Percentiles rank a stretch among this genome's conserved stretches.
These are phyloP conservation scores for Nannochloris sp. DNA, from an alignment of 139 green algal genomes.

Conservation along the genomic window DNA sequence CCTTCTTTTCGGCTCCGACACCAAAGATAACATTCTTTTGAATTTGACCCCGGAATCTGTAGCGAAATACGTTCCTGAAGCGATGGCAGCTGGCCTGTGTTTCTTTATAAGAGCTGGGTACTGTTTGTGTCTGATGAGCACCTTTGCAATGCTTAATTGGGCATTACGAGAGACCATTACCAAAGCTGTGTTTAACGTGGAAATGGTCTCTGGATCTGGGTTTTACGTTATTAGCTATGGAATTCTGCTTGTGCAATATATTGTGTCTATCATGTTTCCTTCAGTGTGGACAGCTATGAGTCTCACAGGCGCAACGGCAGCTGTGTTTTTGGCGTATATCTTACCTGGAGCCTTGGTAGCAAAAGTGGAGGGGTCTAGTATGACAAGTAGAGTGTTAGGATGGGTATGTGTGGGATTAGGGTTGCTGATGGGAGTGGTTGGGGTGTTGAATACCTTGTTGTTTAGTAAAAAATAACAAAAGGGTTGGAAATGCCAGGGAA, in stretches of 20 bases:
- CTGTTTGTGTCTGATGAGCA: slow-evolving; percentile 26
- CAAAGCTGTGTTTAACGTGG: slow-evolving; percentile 6
- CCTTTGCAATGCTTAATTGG: slow-evolving; percentile 38
- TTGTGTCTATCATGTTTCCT: slow-evolving; percentile 24
- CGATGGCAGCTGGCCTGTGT: background rate
- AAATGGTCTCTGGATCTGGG: slow-evolving; percentile 2
- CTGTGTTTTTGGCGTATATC: slow-evolving; percentile 25
- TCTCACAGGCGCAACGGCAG: slow-evolving; percentile 23
- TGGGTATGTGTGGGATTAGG: slow-evolving; percentile 16
- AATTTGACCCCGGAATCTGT: slow-evolving; percentile 19
- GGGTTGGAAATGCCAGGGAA: too few species aligned
- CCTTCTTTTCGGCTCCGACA: slow-evolving; percentile 15
- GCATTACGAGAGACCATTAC: slow-evolving; percentile 27
- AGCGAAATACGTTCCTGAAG: background rate
- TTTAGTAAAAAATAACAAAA: too few species aligned
- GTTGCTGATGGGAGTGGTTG: slow-evolving; percentile 13
- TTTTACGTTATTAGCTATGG: slow-evolving; percentile 13
- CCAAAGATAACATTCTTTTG: slow-evolving; percentile 26
- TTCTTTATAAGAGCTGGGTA: slow-evolving; percentile 23
- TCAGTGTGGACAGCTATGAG: slow-evolving; percentile 19
- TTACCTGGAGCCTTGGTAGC: slow-evolving; percentile 10
- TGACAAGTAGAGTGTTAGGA: background rate
- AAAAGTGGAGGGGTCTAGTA: background rate
- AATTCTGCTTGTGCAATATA: slow-evolving; percentile 15
- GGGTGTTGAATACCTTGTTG: slow-evolving; percentile 17